Percentiles rank a stretch among this genome's conserved stretches.
Evolutionary conservation across 1,139 yeast species (phyloP).

Genomic region (Sugiyamaella japonica): DNA sequence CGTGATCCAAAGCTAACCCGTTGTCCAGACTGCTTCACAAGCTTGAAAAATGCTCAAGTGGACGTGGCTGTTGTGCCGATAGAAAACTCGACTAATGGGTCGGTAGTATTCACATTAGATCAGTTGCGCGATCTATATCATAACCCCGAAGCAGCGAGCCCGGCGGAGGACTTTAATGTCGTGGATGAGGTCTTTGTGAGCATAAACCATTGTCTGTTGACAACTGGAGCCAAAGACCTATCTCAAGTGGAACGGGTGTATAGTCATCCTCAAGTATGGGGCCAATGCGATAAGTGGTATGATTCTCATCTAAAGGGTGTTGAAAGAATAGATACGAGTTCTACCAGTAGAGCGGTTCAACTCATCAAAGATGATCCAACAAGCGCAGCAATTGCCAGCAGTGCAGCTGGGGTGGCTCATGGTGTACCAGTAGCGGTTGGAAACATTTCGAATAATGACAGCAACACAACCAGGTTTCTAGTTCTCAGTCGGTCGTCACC

Average conservation of each 20-base stretch:
- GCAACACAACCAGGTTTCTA: conserved; percentile 84
- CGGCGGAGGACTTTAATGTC: conserved; percentile 36
- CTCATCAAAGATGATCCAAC: conserved; percentile 46
- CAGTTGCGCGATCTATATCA: conserved; percentile 66
- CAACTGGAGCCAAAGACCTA: conserved; percentile 44
- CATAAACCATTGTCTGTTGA: conserved; percentile 74
- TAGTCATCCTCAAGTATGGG: conserved; percentile 99
- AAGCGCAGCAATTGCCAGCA: conserved; percentile 58
- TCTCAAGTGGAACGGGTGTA: conserved; percentile 57
- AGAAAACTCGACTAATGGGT: conserved; percentile 94
- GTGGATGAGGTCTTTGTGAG: conserved; percentile 80
- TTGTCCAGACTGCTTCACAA: conserved; percentile 57
- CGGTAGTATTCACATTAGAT: conserved; percentile 83
- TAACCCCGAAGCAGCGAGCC: conserved; percentile 2
- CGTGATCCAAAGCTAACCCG: background rate
- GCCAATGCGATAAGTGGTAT: conserved; percentile 69
- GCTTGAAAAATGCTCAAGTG: conserved; percentile 47
- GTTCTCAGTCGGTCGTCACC: conserved; percentile 48
- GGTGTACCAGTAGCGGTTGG: conserved; percentile 53
- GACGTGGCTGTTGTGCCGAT: conserved; percentile 85
- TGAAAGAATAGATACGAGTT: conserved; percentile 58
- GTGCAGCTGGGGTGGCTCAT: conserved; percentile 64
- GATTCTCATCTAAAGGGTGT: conserved; percentile 36
- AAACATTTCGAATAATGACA: conserved; percentile 66
- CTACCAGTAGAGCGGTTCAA: conserved; percentile 85